Evolutionary conservation across 2,329 filamentous ascomycete species (phyloP).

Genomic region (Fusarium gaditjirri): DNA sequence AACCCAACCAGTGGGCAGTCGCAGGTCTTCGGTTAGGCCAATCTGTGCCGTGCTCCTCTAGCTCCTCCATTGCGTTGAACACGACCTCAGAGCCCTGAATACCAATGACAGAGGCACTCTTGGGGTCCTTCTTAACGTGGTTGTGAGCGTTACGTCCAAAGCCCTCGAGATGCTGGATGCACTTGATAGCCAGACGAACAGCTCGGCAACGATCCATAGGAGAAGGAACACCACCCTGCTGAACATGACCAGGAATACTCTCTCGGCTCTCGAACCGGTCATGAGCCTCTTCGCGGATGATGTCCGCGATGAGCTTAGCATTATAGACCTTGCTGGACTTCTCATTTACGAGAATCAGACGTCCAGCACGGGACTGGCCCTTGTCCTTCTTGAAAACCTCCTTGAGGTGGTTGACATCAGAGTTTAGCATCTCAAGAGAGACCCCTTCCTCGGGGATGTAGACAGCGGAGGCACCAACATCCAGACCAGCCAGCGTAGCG

Average conservation of each 20-base stretch:
- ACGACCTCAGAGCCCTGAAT: conserved; percentile 90
- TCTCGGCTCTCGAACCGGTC: conserved; percentile 93
- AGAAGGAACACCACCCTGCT: conserved; percentile 91
- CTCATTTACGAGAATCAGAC: conserved; percentile 96
- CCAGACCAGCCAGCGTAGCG: conserved; percentile 87
- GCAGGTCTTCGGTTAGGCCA: conserved; percentile 90
- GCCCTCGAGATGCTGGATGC: conserved; percentile 87
- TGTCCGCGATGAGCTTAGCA: conserved; percentile 92
- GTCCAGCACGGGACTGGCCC: conserved; percentile 89
- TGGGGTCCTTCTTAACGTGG: conserved; percentile 77
- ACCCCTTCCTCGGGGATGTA: conserved; percentile 98
- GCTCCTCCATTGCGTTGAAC: conserved; percentile 82
- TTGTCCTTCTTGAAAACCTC: conserved; percentile 86
- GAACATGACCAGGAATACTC: conserved; percentile 92
- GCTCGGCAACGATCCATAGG: conserved; percentile 96
- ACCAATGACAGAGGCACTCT: conserved; percentile 85
- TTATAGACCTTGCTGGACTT: conserved; percentile 90
- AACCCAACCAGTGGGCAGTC: conserved; percentile 83
- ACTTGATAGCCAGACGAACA: conserved; percentile 91
- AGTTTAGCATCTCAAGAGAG: conserved; percentile 89
- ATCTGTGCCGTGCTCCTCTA: conserved; percentile 89
- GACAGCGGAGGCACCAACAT: conserved; percentile 91
- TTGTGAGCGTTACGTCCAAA: conserved; percentile 74
- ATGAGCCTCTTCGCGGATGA: conserved; percentile 92
- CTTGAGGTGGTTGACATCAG: conserved; percentile 89